Percentiles rank a stretch among this genome's conserved stretches.
phyloP scores from a whole-genome alignment of 208 protist genomes.

The Blastocrithidia nonstop region DNA sequence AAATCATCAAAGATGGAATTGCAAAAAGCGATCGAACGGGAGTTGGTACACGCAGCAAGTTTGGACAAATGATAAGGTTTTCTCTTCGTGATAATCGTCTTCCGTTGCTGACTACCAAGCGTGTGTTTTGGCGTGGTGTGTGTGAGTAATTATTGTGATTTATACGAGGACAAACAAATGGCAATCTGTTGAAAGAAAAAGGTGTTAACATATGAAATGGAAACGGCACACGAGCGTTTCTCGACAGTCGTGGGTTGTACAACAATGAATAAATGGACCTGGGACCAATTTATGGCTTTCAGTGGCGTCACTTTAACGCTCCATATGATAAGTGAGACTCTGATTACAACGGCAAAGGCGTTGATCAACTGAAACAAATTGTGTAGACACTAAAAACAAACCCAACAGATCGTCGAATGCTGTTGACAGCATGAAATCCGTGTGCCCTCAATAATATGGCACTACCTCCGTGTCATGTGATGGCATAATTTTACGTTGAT shows the following conservation, averaged over 20 bases:
- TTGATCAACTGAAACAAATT: conserved; percentile 92
- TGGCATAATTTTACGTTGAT: conserved; percentile 95
- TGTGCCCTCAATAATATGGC: conserved; percentile 90
- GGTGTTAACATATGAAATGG: conserved; percentile 96
- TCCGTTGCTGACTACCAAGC: conserved; percentile 96
- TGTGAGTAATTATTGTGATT: conserved; percentile 98
- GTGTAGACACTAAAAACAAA: conserved; percentile 88
- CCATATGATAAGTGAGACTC: conserved; percentile 76
- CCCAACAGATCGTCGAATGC: conserved; percentile 90
- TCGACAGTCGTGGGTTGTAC: conserved; percentile 88
- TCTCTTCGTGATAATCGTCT: conserved; percentile 84
- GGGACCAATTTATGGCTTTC: conserved; percentile 98
- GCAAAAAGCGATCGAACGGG: conserved; percentile 92
- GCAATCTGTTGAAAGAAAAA: conserved; percentile 82
- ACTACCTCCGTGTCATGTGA: conserved; percentile 96
- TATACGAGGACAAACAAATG: conserved; percentile 91
- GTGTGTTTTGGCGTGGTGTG: conserved; percentile 96
- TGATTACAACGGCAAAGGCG: conserved; percentile 87
- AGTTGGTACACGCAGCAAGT: conserved; percentile 89
- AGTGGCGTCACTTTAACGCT: conserved; percentile 98
- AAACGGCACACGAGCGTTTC: conserved; percentile 93
- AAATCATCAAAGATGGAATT: conserved; percentile 58
- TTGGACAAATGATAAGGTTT: conserved; percentile 96
- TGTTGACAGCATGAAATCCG: conserved; percentile 97
- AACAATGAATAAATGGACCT: conserved; percentile 92